phyloP scores from a whole-genome alignment of 768 basidiomycete species.

The Kwoniella newhampshirensis region DNA sequence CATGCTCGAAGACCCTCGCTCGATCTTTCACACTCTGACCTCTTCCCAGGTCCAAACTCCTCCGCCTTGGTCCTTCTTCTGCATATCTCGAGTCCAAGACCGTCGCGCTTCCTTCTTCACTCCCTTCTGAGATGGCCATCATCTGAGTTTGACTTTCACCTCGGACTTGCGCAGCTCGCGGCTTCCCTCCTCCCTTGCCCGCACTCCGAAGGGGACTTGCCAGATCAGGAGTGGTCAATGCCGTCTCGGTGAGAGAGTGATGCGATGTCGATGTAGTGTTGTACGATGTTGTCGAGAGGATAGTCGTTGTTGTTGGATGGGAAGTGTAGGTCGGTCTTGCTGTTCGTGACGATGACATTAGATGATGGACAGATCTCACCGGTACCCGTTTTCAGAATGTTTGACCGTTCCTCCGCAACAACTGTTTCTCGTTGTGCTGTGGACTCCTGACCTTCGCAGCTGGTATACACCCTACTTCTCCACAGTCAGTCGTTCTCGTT shows the following conservation, averaged over 20 bases:
- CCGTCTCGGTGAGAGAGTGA: constrained; percentile 23
- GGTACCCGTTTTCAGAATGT: no score
- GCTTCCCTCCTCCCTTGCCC: constrained; percentile 8
- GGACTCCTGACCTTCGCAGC: no score
- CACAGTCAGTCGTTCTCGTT: no score
- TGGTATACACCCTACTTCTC: no score
- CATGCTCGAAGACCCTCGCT: constrained; percentile 33
- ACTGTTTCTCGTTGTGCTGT: no score
- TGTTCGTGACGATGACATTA: neutral
- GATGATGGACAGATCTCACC: no score
- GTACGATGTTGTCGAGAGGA: constrained; percentile 28
- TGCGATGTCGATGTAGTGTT: constrained; percentile 17
- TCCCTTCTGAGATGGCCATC: constrained; percentile 25
- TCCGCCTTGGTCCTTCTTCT: constrained; percentile 14
- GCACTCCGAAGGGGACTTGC: constrained; percentile 8
- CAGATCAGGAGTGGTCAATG: constrained; percentile 38
- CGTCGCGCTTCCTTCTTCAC: constrained; percentile 2
- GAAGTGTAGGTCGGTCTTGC: constrained; percentile 24
- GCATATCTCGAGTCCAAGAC: constrained; percentile 16
- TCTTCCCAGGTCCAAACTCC: constrained; percentile 18
- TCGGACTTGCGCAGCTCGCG: constrained; percentile 9
- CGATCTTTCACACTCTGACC: constrained; percentile 38
- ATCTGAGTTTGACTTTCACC: no score
- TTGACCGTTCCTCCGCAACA: no score
- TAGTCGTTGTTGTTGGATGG: constrained; percentile 30